Evolutionary conservation across 2,329 filamentous ascomycete genomes (phyloP), one percentile per base, ranked within the genome.

Genomic region (Ascochyta viciae-villosae): DNA sequence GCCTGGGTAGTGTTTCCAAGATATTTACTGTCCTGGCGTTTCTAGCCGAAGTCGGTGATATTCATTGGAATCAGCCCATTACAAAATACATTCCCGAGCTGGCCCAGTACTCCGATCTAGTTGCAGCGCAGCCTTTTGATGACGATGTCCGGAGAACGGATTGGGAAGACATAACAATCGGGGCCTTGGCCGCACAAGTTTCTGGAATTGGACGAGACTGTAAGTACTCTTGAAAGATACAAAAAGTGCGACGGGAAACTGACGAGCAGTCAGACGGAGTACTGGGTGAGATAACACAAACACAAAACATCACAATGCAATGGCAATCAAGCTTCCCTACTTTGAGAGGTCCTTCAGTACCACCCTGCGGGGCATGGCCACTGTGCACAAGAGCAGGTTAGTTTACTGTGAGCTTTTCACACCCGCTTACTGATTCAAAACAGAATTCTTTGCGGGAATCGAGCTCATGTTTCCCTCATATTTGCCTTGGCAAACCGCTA

Each of bases 1-100:
- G 77, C 10, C 61, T 80, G 8, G 79, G 78, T 1, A 80, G 76
- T 54, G 62, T 77, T 34, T 73, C 72, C 6, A 81, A 78, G 43
- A 65, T 76, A 3, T 65, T 78, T 50, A 76, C 77, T 0, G 75
- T 77, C 16, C 71, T 77, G 34, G 73, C 74, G 0, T 74, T 73
- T 3, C 63, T 81, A 22, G 61, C 77, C 0, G 64, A 74, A 34
- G 57, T 78, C 6, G 68, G 72, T 0, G 65, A 67, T 10, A 60
- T 55, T 1, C 66, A 77, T 49, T 80, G 77, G 73, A 65, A 74
- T 24, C 64, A 60, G 4, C 68, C 72, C 8, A 60, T 77, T 16
- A 71, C 62, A 0, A 50, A 60, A 3, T 57, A 40, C 31, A 60
- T 76, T 39, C 69, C 74, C 3, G 64, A 70, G 24, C 65, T 76